A percentile compares a stretch with the other conserved stretches of the same genome.
phyloP scores from a whole-genome alignment of 208 protist genomes.

The Leishmania arabica region DNA sequence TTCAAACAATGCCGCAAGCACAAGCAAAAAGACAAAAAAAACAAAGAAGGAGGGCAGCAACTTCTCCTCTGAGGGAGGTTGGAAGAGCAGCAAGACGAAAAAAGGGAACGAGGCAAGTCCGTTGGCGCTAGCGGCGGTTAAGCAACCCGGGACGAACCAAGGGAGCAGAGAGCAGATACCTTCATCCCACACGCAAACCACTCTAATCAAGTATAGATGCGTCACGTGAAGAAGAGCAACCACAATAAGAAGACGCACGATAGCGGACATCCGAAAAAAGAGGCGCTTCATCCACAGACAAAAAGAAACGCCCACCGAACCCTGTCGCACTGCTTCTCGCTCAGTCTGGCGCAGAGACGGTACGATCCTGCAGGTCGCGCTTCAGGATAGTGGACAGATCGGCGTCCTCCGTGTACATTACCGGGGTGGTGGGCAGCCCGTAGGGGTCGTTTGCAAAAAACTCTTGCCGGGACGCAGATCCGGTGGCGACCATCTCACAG shows the following conservation, averaged over 20 bases:
- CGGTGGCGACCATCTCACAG: not conserved
- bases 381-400: constrained; percentile 36
- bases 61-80: not conserved
- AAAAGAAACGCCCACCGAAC: not conserved
- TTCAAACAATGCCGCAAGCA: not conserved
- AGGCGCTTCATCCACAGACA: not conserved
- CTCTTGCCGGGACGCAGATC: constrained; percentile 3
- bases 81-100: not conserved
- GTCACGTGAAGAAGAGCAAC: not conserved
- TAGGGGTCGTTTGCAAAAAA: constrained; percentile 23
- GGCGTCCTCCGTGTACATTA: constrained; percentile 29
- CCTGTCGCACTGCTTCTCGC: not conserved
- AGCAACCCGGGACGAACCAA: not conserved
- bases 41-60: not conserved
- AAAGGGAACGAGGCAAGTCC: not conserved
- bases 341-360: constrained; percentile 21
- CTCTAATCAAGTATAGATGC: not conserved
- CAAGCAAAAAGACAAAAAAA: no score
- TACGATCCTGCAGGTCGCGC: constrained; percentile 29
- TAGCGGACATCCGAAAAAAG: not conserved
- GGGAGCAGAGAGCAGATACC: not conserved
- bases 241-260: not conserved
- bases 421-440: constrained; percentile 13
- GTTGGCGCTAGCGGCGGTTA: not conserved
- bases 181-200: not conserved